Conservation (phyloP, 805 yeast genomes). For the Brettanomyces bruxellensis region DNA sequence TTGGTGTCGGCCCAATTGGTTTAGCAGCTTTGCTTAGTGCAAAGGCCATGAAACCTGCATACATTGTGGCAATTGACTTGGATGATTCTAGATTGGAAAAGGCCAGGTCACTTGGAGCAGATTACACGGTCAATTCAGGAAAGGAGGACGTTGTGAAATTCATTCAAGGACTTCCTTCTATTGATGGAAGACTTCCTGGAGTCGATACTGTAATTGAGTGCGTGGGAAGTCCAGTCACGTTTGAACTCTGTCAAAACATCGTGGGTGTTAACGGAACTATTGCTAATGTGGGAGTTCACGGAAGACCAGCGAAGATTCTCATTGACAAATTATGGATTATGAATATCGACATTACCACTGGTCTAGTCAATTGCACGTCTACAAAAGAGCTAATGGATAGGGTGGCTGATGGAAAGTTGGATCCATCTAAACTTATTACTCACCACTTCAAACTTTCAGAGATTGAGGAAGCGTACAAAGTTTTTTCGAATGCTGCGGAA, state of each 20-base stretch:
- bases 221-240: conserved; percentile 56
- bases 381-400: conserved; percentile 29
- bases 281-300: conserved; percentile 56
- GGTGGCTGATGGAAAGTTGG: conserved; percentile 29
- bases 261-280: conserved; percentile 52
- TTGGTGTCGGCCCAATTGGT: conserved; percentile 65
- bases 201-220: conserved; percentile 59
- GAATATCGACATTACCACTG: conserved; percentile 36
- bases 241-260: conserved; percentile 47
- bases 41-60: conserved; percentile 41
- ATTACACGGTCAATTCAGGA: conserved; percentile 43
- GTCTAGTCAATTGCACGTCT: conserved; percentile 40
- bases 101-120: conserved; percentile 54
- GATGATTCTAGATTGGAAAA: conserved; percentile 49
- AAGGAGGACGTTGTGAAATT: conserved; percentile 31
- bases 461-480: conserved; percentile 52
- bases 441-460: conserved; percentile 49
- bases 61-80: conserved; percentile 48
- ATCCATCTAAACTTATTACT: conserved; percentile 45
- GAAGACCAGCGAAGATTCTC: conserved; percentile 30
- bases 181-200: conserved; percentile 30
- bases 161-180: conserved; percentile 22
- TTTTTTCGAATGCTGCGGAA: conserved; percentile 40
- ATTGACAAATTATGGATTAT: conserved; percentile 38
- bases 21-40: conserved; percentile 50